These are phyloP conservation scores for Asterochloris sp. DNA, from an alignment of 139 green algal species.

Conservation along the genomic window DNA sequence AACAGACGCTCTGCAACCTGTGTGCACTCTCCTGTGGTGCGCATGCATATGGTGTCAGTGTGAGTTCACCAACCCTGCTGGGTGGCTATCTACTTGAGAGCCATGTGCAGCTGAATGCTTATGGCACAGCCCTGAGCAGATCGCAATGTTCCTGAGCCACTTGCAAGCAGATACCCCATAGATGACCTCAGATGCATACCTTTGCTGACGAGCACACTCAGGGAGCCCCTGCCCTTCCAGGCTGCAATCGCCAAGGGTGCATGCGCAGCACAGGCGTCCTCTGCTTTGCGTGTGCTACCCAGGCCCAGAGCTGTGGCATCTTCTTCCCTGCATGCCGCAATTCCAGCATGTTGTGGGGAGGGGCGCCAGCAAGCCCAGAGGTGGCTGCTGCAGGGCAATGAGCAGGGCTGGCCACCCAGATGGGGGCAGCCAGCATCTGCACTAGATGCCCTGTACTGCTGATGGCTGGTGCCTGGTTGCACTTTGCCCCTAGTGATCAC, in stretches of 20 bases:
- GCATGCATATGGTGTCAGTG: too few relatives aligned
- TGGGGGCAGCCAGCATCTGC: too few relatives aligned
- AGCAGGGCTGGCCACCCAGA: too few relatives aligned
- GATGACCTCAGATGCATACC: background rate
- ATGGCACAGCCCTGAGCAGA: too few relatives aligned
- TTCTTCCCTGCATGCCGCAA: conserved; percentile 27
- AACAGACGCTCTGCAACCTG: too few relatives aligned
- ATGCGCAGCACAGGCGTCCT: conserved; percentile 46
- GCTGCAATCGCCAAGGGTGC: conserved; percentile 71
- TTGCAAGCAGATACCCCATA: background rate
- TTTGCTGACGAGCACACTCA: conserved; percentile 81
- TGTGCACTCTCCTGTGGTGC: too few relatives aligned
- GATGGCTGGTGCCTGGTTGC: background rate
- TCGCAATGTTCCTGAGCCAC: background rate
- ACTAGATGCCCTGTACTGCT: too few relatives aligned
- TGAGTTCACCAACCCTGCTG: too few relatives aligned
- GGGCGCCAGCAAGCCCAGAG: background rate
- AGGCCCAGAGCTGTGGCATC: conserved; percentile 47
- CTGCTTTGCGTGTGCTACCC: conserved; percentile 17
- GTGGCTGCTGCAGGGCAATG: background rate
- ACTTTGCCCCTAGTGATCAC: background rate
- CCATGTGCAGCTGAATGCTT: too few relatives aligned
- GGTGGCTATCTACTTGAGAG: too few relatives aligned
- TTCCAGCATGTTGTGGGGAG: background rate
- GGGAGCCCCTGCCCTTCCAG: conserved; percentile 69